Conservation (phyloP, 805 yeast species). For the Sungouiozyma intestinalis region DNA sequence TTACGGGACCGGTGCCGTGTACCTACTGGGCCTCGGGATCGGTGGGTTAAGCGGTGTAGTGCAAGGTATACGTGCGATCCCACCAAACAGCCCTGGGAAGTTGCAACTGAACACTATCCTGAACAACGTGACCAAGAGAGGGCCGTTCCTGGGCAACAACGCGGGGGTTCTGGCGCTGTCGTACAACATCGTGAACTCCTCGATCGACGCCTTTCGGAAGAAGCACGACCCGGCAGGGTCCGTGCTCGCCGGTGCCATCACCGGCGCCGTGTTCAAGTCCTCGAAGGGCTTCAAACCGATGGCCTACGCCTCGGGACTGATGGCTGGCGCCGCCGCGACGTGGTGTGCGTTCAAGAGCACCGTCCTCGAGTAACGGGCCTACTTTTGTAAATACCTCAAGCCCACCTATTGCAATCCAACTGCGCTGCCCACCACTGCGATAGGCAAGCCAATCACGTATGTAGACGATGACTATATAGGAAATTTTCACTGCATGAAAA, state of each 20-base stretch:
- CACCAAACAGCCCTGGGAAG: slow-evolving; percentile 65
- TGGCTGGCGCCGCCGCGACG: slow-evolving; percentile 82
- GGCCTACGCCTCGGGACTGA: slow-evolving; percentile 74
- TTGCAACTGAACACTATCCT: slow-evolving; percentile 80
- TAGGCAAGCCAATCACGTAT: background rate
- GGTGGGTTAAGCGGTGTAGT: slow-evolving; percentile 87
- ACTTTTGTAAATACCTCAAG: background rate
- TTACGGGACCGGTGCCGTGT: slow-evolving; percentile 95
- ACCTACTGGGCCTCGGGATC: slow-evolving; percentile 70
- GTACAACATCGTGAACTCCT: slow-evolving; percentile 75
- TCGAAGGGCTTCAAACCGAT: slow-evolving; percentile 79
- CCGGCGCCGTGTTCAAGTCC: slow-evolving; percentile 87
- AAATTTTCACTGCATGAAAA: background rate
- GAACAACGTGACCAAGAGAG: slow-evolving; percentile 88
- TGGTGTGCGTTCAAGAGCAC: slow-evolving; percentile 75
- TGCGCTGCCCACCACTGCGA: background rate
- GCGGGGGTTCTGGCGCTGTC: slow-evolving; percentile 90
- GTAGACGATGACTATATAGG: background rate
- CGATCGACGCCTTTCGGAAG: slow-evolving; percentile 74
- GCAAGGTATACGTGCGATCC: slow-evolving; percentile 75
- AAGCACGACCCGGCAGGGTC: slow-evolving; percentile 82
- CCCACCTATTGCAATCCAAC: background rate
- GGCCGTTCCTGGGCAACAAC: slow-evolving; percentile 90
- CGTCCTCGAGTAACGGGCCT: background rate
- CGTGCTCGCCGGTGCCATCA: slow-evolving; percentile 75